Evolutionary conservation across 1,139 yeast species (phyloP).

Genomic region (Debaryomyces sp.): DNA sequence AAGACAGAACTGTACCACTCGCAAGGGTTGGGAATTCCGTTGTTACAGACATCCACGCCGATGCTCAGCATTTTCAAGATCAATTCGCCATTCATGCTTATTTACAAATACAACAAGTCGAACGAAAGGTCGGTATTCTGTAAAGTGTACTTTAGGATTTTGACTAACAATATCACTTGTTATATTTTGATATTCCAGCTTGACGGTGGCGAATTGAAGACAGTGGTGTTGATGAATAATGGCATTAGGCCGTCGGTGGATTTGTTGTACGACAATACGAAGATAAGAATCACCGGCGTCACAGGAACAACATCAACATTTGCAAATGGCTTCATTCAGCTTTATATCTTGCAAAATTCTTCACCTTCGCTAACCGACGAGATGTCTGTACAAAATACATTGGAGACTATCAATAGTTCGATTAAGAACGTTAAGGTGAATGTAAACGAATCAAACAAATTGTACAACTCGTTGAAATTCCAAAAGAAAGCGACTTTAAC

Average conservation of each 20-base stretch:
- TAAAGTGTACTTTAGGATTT: constrained; percentile 35
- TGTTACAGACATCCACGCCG: constrained; percentile 30
- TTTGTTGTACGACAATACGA: constrained; percentile 28
- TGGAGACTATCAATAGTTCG: constrained; percentile 8
- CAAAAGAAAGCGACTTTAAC: constrained; percentile 18
- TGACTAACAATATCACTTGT: constrained; percentile 37
- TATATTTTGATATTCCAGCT: constrained; percentile 31
- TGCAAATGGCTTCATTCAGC: constrained; percentile 35
- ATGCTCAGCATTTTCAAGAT: constrained; percentile 34
- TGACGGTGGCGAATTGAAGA: constrained; percentile 15
- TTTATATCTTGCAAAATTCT: constrained; percentile 26
- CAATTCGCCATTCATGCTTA: constrained; percentile 36
- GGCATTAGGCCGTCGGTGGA: constrained; percentile 40
- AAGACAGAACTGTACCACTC: constrained; percentile 2
- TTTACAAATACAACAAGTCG: constrained; percentile 17
- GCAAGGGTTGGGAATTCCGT: constrained; percentile 17
- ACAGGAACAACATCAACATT: constrained; percentile 44
- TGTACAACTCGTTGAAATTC: constrained; percentile 17
- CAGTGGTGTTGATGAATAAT: constrained; percentile 34
- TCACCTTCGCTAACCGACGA: constrained; percentile 29
- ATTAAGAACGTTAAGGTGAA: constrained; percentile 18
- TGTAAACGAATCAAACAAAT: constrained; percentile 14
- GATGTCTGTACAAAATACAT: constrained; percentile 13
- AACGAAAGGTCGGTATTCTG: constrained; percentile 27
- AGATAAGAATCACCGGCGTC: constrained; percentile 37